These are phyloP conservation scores for Borealophlyctis nickersoniae DNA, from an alignment of 192 early-diverging fungal genomes.

Conservation along the genomic window DNA sequence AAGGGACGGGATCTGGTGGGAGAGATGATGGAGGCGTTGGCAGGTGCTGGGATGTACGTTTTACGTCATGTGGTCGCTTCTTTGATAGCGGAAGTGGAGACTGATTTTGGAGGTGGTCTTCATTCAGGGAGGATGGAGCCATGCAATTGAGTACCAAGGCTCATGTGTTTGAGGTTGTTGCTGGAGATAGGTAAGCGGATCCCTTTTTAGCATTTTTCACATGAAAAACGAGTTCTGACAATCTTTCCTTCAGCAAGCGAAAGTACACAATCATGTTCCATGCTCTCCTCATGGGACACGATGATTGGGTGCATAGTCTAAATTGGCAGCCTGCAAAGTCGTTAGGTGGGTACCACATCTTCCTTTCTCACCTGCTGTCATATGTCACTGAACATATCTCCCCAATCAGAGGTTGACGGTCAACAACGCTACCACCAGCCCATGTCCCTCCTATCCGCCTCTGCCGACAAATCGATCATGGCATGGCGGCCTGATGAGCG, in stretches of 20 bases:
- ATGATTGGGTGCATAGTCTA: conserved; percentile 90
- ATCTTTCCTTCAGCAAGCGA: conserved; percentile 11
- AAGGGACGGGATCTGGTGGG: conserved; percentile 4
- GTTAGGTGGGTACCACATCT: conserved; percentile 6
- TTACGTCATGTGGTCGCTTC: not conserved
- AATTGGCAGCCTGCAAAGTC: conserved; percentile 66
- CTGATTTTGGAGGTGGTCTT: not conserved
- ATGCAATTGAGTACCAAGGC: conserved; percentile 80
- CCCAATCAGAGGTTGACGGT: not conserved
- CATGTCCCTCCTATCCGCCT: conserved; percentile 75
- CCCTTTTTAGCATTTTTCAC: not conserved
- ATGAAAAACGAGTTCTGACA: too few species aligned
- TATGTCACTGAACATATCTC: too few species aligned
- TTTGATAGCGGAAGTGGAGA: not conserved
- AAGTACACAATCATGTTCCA: conserved; percentile 72
- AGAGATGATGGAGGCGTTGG: conserved; percentile 38
- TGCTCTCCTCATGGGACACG: conserved; percentile 90
- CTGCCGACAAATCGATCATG: conserved; percentile 89
- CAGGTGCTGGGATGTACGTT: conserved; percentile 30
- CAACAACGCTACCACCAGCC: conserved; percentile 49
- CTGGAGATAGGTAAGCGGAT: conserved; percentile 12
- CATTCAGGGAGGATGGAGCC: conserved; percentile 26
- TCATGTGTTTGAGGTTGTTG: conserved; percentile 63
- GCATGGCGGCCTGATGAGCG: conserved; percentile 79
- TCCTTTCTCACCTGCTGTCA: conserved; percentile 5